These are phyloP conservation scores for Danielozyma ontarioensis DNA, from an alignment of 805 yeast species.

Conservation along the genomic window DNA sequence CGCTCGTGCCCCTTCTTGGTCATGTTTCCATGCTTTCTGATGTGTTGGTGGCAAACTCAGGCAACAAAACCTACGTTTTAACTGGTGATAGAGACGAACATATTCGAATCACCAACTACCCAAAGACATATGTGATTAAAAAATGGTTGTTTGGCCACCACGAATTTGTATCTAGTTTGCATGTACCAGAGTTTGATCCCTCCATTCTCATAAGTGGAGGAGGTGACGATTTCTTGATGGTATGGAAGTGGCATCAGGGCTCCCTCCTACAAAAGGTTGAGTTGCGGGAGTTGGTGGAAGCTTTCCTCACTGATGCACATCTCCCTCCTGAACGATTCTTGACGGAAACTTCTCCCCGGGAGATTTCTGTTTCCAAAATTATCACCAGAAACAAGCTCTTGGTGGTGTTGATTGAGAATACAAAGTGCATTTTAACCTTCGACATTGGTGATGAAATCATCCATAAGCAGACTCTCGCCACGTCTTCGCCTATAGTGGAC, in stretches of 20 bases:
- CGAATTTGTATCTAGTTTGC: constrained; percentile 70
- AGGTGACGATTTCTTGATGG: constrained; percentile 70
- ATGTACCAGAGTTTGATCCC: constrained; percentile 48
- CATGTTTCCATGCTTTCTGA: constrained; percentile 97
- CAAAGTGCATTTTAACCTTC: constrained; percentile 40
- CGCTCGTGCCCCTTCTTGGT: constrained; percentile 70
- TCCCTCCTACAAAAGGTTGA: constrained; percentile 45
- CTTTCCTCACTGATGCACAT: constrained; percentile 51
- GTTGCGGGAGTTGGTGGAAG: constrained; percentile 33
- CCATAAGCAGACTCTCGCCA: constrained; percentile 25
- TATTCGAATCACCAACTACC: constrained; percentile 76
- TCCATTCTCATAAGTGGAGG: constrained; percentile 74
- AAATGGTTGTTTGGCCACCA: constrained; percentile 83
- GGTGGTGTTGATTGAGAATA: constrained; percentile 49
- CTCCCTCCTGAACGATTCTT: constrained; percentile 61
- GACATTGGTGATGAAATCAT: constrained; percentile 15
- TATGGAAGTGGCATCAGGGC: constrained; percentile 73
- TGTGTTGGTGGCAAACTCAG: constrained; percentile 41
- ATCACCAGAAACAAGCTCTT: constrained; percentile 27
- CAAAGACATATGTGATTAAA: constrained; percentile 71
- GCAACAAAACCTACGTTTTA: constrained; percentile 51
- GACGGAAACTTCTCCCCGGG: constrained; percentile 45
- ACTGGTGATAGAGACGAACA: constrained; percentile 97
- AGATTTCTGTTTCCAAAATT: constrained; percentile 48
- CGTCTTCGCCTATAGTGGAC: constrained; percentile 23